These are phyloP conservation scores for Retiboletus flavoniger DNA, from an alignment of 1,284 basidiomycete genomes.

Conservation along the genomic window DNA sequence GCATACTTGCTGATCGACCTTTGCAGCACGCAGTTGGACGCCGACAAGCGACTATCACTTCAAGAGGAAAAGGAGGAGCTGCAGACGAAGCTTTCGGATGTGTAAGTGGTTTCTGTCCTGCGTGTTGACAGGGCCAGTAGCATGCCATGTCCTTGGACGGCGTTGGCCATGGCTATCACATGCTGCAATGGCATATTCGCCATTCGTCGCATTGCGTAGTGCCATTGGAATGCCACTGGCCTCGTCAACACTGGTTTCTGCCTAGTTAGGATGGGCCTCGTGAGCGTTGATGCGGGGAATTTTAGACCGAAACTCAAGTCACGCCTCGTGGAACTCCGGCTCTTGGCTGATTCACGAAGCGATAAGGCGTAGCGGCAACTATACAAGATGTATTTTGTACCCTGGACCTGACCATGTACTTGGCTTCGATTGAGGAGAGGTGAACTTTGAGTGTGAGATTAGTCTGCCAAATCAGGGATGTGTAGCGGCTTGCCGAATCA, in stretches of 20 bases:
- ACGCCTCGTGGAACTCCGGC: conserved; percentile 66
- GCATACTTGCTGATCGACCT: conserved; percentile 2
- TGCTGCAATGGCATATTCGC: neutral
- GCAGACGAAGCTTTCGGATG: conserved; percentile 77
- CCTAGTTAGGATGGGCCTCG: neutral
- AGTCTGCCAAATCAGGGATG: neutral
- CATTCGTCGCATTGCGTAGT: neutral
- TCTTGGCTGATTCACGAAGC: conserved; percentile 20
- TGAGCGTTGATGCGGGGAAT: conserved; percentile 3
- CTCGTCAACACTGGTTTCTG: neutral
- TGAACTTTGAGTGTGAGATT: conserved; percentile 6
- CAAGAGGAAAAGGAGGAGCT: conserved; percentile 92
- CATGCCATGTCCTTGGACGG: neutral
- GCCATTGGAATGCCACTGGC: neutral
- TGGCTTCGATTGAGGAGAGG: too few relatives aligned
- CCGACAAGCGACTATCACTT: conserved; percentile 85
- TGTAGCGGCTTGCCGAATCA: conserved; percentile 15
- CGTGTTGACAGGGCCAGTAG: neutral
- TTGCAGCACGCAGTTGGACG: conserved; percentile 81
- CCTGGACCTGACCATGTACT: too few relatives aligned
- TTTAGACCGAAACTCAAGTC: conserved; percentile 77
- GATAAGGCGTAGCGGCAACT: neutral
- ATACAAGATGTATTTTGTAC: neutral
- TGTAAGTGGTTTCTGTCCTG: conserved; percentile 48
- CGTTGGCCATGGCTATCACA: neutral